Base-by-base conservation (phyloP, 73 alveolate species). In the Paramecium pentaurelia region DNA sequence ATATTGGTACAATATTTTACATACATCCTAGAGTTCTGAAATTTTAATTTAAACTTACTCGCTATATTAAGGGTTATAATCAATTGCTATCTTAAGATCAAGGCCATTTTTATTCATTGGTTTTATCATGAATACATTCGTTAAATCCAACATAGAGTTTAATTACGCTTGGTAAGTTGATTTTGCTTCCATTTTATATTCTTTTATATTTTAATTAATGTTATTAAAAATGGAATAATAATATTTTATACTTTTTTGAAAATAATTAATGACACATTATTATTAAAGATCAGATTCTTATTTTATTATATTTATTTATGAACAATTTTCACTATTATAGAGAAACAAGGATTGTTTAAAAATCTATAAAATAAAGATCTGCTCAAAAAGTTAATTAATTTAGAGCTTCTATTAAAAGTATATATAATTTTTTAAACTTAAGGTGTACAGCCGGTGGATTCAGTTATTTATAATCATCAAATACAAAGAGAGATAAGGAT, bases 11-110 rank as follows among this genome's bases (percentile, higher is more conserved):
- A 34, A 59, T 73, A 40, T 73, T 73, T 20, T 14, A 44, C 87
- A 37, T 73, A 37, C 87, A 73, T 40, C 36, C 64, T n/a, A 73
- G 64, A 44, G 87, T 44, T 73, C 64, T 73, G 84, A 28, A 64
- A 11, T 2, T 64, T 11, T 64, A 64, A 64, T 64, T 64, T 25
- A 64, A 64, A 64, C 16, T 22, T 64, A 64, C 45, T 64, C 49
- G 12, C 28, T 64, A 64, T 64, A 64, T 9, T 32, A 32, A 11
- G 49, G 84, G 16, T 28, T 32, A 64, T 64, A 64, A 64, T 64
- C 84, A 34, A 64, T 64, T 10, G 49, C 45, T 28, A 64, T 64
- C 22, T 64, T 64, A 4, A 64, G 11, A 64, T 64, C 84, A 2
- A 25, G 22, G 6, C 49, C 84, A 64, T 64, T 34, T 34, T 64